Percentiles rank a stretch among this genome's conserved stretches.
phyloP scores from a whole-genome alignment of 176 grass and related monocot species.

The sorghum (Sorghum bicolor) region Sorghum_bicolor_NCBIv3 NC_012873.2:10148501-10149000 shows the following conservation, averaged over 20 bases:
- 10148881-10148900: neutral
- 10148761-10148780: neutral
- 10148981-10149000: no score
- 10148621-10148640: neutral
- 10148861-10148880: neutral
- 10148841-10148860: neutral
- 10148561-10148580: conserved; percentile 1
- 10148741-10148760: neutral
- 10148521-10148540: conserved; percentile 48
- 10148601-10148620: conserved; percentile 23
- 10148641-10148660: neutral
- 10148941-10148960: neutral
- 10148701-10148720: neutral
- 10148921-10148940: neutral
- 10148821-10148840: neutral
- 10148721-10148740: neutral
- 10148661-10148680: neutral
- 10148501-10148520: conserved; percentile 95
- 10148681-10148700: neutral
- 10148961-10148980: no score
- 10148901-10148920: neutral
- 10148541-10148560: neutral
- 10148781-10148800: neutral
- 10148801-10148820: neutral
- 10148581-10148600: neutral